Evolutionary conservation across 202 grass and related monocot species (phyloP).

Genomic region (Panicum hallii): DNA sequence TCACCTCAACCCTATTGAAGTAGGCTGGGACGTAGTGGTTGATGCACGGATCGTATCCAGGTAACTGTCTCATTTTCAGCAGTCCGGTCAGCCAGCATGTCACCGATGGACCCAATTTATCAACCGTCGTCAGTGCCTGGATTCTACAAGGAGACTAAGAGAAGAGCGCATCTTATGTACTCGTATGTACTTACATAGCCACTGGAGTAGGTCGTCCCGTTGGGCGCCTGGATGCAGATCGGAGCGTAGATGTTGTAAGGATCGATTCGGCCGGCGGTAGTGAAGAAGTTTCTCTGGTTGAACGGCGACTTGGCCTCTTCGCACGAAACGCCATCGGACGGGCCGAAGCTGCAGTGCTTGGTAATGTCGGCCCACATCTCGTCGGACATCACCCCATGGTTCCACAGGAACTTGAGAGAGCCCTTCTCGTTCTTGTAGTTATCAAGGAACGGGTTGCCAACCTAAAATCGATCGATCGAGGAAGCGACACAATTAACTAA

Average conservation of each 20-base stretch:
- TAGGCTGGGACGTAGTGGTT: constrained; percentile 19
- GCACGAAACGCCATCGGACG: constrained; percentile 34
- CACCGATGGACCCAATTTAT: background rate
- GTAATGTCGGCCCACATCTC: constrained; percentile 50
- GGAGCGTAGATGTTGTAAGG: constrained; percentile 65
- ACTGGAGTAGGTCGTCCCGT: constrained; percentile 42
- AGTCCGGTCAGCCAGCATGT: background rate
- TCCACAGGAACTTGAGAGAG: constrained; percentile 52
- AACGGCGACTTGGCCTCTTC: background rate
- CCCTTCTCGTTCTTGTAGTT: constrained; percentile 4
- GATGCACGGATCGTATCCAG: constrained; percentile 66
- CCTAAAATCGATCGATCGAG: constrained; percentile 19
- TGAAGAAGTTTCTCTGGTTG: background rate
- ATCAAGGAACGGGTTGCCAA: constrained; percentile 64
- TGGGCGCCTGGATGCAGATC: constrained; percentile 14
- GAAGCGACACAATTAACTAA: too few species aligned
- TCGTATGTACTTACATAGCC: constrained; percentile 30
- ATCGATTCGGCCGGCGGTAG: constrained; percentile 22
- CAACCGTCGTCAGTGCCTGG: background rate
- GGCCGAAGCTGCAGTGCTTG: constrained; percentile 47
- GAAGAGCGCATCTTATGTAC: background rate
- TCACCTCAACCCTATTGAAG: constrained; percentile 55
- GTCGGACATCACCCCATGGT: constrained; percentile 64
- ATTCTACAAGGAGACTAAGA: background rate
- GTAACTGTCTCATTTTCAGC: constrained; percentile 3